Percentiles rank a stretch among this genome's conserved stretches.
These are phyloP conservation scores for Neoboletus brunneissimus DNA, from an alignment of 768 basidiomycete genomes.

Conservation along the genomic window DNA sequence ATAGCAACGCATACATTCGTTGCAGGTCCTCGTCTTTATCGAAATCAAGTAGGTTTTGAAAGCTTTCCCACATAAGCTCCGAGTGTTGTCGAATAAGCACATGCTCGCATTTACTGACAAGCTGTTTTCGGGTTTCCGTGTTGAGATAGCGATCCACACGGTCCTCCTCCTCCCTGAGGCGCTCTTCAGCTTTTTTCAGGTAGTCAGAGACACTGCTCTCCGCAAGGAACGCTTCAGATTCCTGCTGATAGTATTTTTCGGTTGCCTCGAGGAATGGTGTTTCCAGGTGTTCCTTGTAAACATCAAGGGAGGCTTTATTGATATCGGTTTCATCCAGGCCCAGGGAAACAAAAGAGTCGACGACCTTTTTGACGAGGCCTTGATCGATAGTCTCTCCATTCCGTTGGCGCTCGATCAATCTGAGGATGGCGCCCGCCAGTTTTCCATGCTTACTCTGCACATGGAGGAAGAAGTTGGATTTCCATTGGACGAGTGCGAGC, in stretches of 20 bases:
- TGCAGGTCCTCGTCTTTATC: slow-evolving; percentile 95
- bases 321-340: slow-evolving; percentile 91
- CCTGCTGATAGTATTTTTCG: slow-evolving; percentile 86
- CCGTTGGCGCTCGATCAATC: slow-evolving; percentile 88
- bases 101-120: slow-evolving; percentile 83
- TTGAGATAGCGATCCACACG: slow-evolving; percentile 93
- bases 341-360: slow-evolving; percentile 93
- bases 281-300: slow-evolving; percentile 92
- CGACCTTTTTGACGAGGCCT: slow-evolving; percentile 87
- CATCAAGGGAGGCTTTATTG: slow-evolving; percentile 89
- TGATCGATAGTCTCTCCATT: slow-evolving; percentile 95
- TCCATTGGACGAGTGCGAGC: slow-evolving; percentile 98
- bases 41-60: slow-evolving; percentile 84
- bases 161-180: slow-evolving; percentile 91
- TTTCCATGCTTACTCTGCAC: slow-evolving; percentile 82
- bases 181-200: slow-evolving; percentile 90
- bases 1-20: slow-evolving; percentile 91
- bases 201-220: slow-evolving; percentile 92
- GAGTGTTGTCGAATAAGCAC: slow-evolving; percentile 88
- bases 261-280: slow-evolving; percentile 84
- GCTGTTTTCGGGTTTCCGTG: slow-evolving; percentile 78
- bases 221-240: slow-evolving; percentile 87
- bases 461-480: slow-evolving; percentile 81
- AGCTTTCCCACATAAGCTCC: slow-evolving; percentile 87
- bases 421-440: slow-evolving; percentile 82